Percentiles rank a stretch among this genome's conserved stretches.
Conservation (phyloP, 2,329 filamentous ascomycete species). For the Phialophora tarda region DNA sequence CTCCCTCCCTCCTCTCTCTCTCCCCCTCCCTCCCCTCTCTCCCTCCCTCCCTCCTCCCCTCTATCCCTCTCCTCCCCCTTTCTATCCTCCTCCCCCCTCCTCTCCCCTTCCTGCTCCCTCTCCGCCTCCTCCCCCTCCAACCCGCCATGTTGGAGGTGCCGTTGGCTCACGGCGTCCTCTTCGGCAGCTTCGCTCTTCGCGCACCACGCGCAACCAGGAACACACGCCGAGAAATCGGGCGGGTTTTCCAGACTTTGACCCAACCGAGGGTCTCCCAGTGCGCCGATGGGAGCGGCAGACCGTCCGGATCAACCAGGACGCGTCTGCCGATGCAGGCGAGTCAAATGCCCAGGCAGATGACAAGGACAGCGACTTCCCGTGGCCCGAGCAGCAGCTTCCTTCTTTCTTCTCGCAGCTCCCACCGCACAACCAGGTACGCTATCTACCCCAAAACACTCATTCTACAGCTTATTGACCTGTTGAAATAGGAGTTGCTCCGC, state of each 20-base stretch:
- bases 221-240: conserved; percentile 53
- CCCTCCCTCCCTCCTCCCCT: neutral
- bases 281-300: conserved; percentile 83
- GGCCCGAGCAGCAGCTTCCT: conserved; percentile 86
- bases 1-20: neutral
- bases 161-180: conserved; percentile 4
- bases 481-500: conserved; percentile 34
- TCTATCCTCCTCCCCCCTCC: neutral
- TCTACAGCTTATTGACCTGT: neutral
- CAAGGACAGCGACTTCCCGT: conserved; percentile 63
- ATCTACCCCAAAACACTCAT: neutral
- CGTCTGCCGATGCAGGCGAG: conserved; percentile 43
- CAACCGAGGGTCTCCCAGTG: conserved; percentile 78
- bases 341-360: conserved; percentile 5
- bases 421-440: conserved; percentile 47
- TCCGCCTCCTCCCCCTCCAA: neutral
- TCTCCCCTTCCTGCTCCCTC: neutral
- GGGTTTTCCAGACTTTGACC: conserved; percentile 67
- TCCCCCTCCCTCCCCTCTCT: neutral
- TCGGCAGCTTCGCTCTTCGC: conserved; percentile 34
- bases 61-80: neutral
- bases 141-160: neutral
- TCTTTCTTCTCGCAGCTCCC: conserved; percentile 80
- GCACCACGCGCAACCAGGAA: conserved; percentile 60
- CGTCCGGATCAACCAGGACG: conserved; percentile 73